Evolutionary conservation across 371 early-diverging fungal genomes (phyloP).

Genomic region (Funneliformis caledonium): DNA sequence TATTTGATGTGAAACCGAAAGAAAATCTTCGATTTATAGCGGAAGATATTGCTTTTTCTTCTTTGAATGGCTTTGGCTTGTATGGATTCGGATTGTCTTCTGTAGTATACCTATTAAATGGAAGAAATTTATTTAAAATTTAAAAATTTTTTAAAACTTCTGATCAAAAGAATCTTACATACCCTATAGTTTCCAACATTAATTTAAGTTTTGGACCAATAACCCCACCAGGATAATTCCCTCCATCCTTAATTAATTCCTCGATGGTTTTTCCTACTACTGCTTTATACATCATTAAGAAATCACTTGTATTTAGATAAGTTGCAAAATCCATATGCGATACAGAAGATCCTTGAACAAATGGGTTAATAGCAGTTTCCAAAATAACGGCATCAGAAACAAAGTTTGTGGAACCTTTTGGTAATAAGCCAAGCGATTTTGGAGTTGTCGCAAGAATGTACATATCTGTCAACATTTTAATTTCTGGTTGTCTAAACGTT

Average conservation of each 20-base stretch:
- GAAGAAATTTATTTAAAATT: not conserved
- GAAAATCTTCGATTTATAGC: too few relatives aligned
- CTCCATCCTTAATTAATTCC: slow-evolving; percentile 26
- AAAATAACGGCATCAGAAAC: slow-evolving; percentile 38
- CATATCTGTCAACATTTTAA: slow-evolving; percentile 39
- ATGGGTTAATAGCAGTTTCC: slow-evolving; percentile 49
- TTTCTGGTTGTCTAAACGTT: slow-evolving; percentile 23
- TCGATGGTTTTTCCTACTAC: slow-evolving; percentile 45
- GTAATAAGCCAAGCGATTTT: slow-evolving; percentile 31
- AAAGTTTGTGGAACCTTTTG: slow-evolving; percentile 4
- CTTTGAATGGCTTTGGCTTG: too few relatives aligned
- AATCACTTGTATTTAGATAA: slow-evolving; percentile 53
- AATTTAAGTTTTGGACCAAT: slow-evolving; percentile 51
- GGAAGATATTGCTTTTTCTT: too few relatives aligned
- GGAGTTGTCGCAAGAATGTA: slow-evolving; percentile 37
- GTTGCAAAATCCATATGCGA: slow-evolving; percentile 52
- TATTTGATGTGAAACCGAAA: too few relatives aligned
- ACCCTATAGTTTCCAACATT: slow-evolving; percentile 52
- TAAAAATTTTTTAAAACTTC: not conserved
- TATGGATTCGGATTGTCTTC: too few relatives aligned
- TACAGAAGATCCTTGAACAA: slow-evolving; percentile 53
- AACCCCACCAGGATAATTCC: slow-evolving; percentile 43
- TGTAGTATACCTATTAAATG: too few relatives aligned
- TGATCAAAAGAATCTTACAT: slow-evolving; percentile 7
- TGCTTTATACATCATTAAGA: slow-evolving; percentile 56